Conservation (phyloP, 176 grass and related monocot genomes). For the Oryza coarctata region DNA sequence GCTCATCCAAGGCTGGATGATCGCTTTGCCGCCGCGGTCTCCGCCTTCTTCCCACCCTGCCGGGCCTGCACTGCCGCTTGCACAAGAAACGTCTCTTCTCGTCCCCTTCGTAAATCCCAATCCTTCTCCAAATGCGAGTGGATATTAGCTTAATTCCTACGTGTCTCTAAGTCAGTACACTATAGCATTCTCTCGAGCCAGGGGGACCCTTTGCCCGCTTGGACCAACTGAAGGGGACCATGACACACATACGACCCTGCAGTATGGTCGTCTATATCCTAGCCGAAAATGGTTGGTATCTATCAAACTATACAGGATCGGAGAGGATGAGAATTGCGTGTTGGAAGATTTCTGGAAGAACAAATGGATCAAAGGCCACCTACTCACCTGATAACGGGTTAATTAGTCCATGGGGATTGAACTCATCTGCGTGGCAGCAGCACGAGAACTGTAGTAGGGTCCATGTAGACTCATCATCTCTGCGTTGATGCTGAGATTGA, state of each 20-base stretch:
- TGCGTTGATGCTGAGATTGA: background rate
- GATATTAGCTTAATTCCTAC: background rate
- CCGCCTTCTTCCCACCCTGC: background rate
- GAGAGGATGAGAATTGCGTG: background rate
- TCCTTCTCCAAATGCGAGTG: background rate
- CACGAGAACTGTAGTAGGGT: background rate
- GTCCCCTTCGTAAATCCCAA: background rate
- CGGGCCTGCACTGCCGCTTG: background rate
- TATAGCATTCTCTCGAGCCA: background rate
- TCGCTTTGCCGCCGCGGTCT: constrained; percentile 1
- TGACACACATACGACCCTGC: background rate
- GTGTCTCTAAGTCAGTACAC: background rate
- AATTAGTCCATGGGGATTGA: background rate
- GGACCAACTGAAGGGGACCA: constrained; percentile 4
- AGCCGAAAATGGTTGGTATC: constrained; percentile 31
- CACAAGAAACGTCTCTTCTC: constrained; percentile 18
- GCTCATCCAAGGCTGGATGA: constrained; percentile 25
- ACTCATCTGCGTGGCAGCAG: constrained; percentile 24
- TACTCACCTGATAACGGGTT: background rate
- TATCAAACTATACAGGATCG: background rate
- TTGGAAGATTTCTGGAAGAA: background rate
- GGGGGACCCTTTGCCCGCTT: background rate
- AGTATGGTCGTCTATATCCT: background rate
- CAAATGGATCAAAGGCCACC: constrained; percentile 4
- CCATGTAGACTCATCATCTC: background rate